Base-by-base conservation (phyloP, 352 stramenopile species). In the Pythium phragmitis region DNA sequence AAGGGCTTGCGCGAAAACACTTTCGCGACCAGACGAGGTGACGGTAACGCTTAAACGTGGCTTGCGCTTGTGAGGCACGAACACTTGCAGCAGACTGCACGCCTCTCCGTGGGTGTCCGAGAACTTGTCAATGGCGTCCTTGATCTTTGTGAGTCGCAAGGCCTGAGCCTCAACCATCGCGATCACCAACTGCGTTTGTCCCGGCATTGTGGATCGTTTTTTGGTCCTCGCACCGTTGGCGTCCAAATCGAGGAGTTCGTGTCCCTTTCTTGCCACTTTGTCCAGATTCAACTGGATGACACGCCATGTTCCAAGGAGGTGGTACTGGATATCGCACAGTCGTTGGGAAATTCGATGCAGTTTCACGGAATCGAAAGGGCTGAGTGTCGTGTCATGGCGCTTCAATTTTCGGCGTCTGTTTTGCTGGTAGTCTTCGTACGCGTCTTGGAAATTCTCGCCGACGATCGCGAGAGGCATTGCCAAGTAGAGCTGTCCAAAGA, bases 401-500 rank as follows among this genome's bases (percentile, higher is more conserved):
- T 73, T 76, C 4, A 79, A 28, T 39, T 85, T 88, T 34, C 76
- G 77, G 33, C 79, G 82, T 36, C 75, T 79, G 46, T 76, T 79
- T 53, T 79, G 56, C 53, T 89, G 77, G 54, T 85, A 88, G 28
- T 72, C 76, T 46, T 88, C 76, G 68, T 89, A 83, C 2, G 72
- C 86, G 21, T 64, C 65, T 16, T 91, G 68, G 55, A 89, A 94
- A 37, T 90, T 90, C 49, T 80, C 88, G 16, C 85, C 85, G 50
- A 94, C 74, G 68, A 91, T 91, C 4, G 85, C 83, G 16, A 92
- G 55, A 3, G 85, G 85, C 83, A 92, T 90, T 7, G 82, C 75
- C 28, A 94, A 79, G 54, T 92, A 94, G n/a, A 92, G 80, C 47
- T 87, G 72, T 0, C 85, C 85, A 41, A 87, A 77, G 34, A 94